Evolutionary conservation across 2,329 filamentous ascomycete genomes (phyloP).

Genomic region (Myriosclerotinia scirpicola): DNA sequence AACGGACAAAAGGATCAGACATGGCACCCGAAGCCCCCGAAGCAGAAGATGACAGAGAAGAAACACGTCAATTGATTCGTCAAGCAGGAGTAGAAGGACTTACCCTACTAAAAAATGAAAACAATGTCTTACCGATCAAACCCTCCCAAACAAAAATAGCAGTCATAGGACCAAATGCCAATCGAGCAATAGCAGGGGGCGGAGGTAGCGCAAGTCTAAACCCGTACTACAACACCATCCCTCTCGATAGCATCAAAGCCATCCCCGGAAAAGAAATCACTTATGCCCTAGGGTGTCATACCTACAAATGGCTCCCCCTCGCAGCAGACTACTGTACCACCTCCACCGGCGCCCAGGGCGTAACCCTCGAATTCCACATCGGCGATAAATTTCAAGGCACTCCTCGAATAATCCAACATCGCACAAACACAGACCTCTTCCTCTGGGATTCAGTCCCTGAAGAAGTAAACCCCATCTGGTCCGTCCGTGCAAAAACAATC

Average conservation of each 20-base stretch:
- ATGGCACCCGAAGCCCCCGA: slow-evolving; percentile 58
- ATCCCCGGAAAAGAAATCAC: slow-evolving; percentile 55
- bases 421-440: slow-evolving; percentile 66
- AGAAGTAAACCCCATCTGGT: slow-evolving; percentile 62
- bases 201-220: slow-evolving; percentile 68
- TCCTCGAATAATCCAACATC: slow-evolving; percentile 57
- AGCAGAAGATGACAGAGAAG: slow-evolving; percentile 55
- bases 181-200: slow-evolving; percentile 65
- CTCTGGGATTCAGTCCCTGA: slow-evolving; percentile 68
- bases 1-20: slow-evolving; percentile 61
- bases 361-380: slow-evolving; percentile 63
- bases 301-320: slow-evolving; percentile 64
- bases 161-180: slow-evolving; percentile 67
- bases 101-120: slow-evolving; percentile 64
- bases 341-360: slow-evolving; percentile 57
- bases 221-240: slow-evolving; percentile 66
- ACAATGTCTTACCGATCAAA: slow-evolving; percentile 57
- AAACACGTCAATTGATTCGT: slow-evolving; percentile 60
- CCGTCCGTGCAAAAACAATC: slow-evolving; percentile 50
- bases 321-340: slow-evolving; percentile 59
- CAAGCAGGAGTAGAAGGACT: slow-evolving; percentile 61
- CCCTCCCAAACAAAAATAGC: slow-evolving; percentile 58
- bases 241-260: slow-evolving; percentile 60
- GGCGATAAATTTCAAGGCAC: slow-evolving; percentile 62
- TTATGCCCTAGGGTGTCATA: slow-evolving; percentile 63